These are phyloP conservation scores for Aspergillus avenaceus DNA, from an alignment of 495 filamentous ascomycete genomes.

Conservation along the genomic window DNA sequence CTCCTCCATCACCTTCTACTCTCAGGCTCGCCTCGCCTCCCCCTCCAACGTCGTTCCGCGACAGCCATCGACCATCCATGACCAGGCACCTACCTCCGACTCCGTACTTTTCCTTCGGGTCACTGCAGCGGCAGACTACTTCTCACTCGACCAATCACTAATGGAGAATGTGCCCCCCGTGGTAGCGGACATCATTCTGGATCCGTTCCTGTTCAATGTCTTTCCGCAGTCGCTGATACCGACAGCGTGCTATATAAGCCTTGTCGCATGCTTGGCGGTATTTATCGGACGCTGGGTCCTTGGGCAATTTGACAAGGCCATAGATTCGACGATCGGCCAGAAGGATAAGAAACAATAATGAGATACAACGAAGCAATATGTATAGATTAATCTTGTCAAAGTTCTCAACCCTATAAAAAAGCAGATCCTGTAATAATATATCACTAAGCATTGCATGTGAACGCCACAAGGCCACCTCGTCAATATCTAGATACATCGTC, in stretches of 20 bases:
- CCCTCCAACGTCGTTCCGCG: background rate
- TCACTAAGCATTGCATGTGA: no score
- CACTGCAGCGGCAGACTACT: conserved; percentile 77
- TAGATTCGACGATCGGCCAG: conserved; percentile 6
- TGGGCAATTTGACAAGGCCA: conserved; percentile 24
- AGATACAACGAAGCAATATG: background rate
- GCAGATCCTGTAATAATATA: no score
- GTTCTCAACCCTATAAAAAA: no score
- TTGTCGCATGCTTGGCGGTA: conserved; percentile 51
- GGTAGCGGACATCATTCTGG: conserved; percentile 79
- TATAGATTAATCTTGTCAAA: background rate
- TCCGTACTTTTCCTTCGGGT: conserved; percentile 78
- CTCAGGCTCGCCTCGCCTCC: conserved; percentile 42
- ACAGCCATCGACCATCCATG: conserved; percentile 9
- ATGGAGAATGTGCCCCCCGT: conserved; percentile 77
- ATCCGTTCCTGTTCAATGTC: conserved; percentile 73
- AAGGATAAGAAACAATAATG: conserved; percentile 20
- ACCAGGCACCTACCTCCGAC: conserved; percentile 23
- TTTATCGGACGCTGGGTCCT: conserved; percentile 35
- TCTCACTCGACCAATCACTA: conserved; percentile 62
- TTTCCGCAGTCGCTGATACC: conserved; percentile 67
- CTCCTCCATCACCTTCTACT: conserved; percentile 59
- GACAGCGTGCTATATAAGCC: conserved; percentile 56
- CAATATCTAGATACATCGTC: background rate
- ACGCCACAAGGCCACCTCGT: no score